phyloP scores from a whole-genome alignment of 305 asterid genomes.

The Plantago coronopus region DNA sequence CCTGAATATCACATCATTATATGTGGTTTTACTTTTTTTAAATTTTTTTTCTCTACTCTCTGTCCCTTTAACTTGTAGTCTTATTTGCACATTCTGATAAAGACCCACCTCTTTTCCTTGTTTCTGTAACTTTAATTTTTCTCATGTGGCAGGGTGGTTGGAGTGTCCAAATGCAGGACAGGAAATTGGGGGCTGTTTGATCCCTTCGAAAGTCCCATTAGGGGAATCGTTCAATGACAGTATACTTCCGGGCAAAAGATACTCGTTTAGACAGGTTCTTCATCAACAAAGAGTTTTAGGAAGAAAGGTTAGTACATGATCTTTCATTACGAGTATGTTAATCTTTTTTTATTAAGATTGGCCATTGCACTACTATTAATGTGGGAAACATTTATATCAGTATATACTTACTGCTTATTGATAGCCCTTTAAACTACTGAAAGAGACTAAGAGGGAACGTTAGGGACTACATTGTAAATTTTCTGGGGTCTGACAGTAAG shows the following conservation, averaged over 20 bases:
- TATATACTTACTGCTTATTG: no score
- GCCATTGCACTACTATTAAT: no score
- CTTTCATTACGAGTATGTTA: constrained; percentile 11
- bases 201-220: constrained; percentile 96
- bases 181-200: constrained; percentile 52
- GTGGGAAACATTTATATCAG: no score
- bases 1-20: neutral
- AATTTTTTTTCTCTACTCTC: neutral
- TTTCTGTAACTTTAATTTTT: neutral
- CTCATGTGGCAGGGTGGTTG: constrained; percentile 74
- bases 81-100: neutral
- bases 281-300: constrained; percentile 69
- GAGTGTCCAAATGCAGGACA: constrained; percentile 85
- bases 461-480: no score
- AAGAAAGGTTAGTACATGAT: constrained; percentile 51
- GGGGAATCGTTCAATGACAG: constrained; percentile 74
- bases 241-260: constrained; percentile 81
- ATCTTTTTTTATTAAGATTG: no score
- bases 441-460: no score
- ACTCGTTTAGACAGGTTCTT: constrained; percentile 85
- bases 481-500: no score
- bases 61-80: neutral
- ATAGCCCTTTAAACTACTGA: no score
- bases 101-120: neutral
- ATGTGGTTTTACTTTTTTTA: no score